These are phyloP conservation scores for Tetraselmis striata DNA, from an alignment of 139 green algal species.

Conservation along the genomic window DNA sequence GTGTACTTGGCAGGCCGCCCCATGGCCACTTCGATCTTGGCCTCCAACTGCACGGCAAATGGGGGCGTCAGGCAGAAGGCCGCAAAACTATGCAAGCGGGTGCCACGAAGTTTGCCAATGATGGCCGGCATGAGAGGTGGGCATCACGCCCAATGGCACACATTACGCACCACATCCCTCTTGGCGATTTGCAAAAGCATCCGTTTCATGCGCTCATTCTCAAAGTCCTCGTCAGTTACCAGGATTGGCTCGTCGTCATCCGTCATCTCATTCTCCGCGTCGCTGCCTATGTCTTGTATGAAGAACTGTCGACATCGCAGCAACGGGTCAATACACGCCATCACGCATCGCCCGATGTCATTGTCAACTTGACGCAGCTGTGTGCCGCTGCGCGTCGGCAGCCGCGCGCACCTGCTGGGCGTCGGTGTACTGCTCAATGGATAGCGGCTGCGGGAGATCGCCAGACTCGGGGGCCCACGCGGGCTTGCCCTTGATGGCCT, in stretches of 20 bases:
- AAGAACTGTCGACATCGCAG: not conserved
- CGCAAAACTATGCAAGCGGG: no score
- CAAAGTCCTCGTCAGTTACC: not conserved
- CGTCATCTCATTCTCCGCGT: not conserved
- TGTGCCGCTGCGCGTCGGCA: no score
- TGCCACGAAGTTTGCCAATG: no score
- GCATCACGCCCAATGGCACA: no score
- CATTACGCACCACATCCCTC: not conserved
- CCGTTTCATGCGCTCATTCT: not conserved
- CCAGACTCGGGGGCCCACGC: not conserved
- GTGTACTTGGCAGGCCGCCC: not conserved
- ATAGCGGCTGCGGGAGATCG: not conserved
- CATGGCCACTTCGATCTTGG: not conserved
- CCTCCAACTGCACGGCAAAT: not conserved
- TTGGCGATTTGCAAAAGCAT: not conserved
- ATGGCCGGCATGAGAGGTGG: no score
- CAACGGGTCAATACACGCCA: not conserved
- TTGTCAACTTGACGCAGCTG: no score
- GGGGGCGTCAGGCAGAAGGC: no score
- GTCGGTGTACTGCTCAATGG: not conserved
- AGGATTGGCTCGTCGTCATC: not conserved
- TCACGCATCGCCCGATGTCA: no score
- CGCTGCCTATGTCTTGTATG: not conserved
- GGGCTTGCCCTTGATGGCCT: not conserved
- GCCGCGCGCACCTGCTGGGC: not conserved